Percentiles rank a stretch among this genome's conserved stretches.
Evolutionary conservation across 2,329 filamentous ascomycete genomes (phyloP).

Genomic region (Penicillium rolfsii): DNA sequence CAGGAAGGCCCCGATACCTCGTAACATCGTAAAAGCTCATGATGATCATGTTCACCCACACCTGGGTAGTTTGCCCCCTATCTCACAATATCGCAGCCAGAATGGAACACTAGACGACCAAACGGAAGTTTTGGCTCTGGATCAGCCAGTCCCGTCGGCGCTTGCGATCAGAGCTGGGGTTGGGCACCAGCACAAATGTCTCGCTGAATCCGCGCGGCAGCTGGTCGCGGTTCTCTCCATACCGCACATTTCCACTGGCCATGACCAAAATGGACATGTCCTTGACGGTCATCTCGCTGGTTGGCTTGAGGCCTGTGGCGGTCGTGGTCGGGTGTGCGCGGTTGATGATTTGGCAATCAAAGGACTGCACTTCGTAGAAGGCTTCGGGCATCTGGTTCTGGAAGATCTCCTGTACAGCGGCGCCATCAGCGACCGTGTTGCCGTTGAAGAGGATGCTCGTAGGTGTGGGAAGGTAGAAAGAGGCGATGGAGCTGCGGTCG

Average conservation of each 20-base stretch:
- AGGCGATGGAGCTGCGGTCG: constrained; percentile 58
- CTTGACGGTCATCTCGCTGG: constrained; percentile 51
- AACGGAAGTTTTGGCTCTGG: constrained; percentile 72
- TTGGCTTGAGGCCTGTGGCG: constrained; percentile 39
- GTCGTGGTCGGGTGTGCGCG: constrained; percentile 64
- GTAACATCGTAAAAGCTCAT: constrained; percentile 9
- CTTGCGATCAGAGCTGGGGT: constrained; percentile 56
- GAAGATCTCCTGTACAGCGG: constrained; percentile 70
- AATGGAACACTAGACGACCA: constrained; percentile 46
- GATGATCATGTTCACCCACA: background rate
- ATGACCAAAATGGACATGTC: constrained; percentile 74
- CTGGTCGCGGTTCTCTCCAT: constrained; percentile 64
- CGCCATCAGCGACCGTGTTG: constrained; percentile 63
- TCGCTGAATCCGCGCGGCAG: constrained; percentile 75
- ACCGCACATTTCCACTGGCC: constrained; percentile 72
- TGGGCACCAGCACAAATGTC: constrained; percentile 78
- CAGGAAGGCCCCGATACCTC: background rate
- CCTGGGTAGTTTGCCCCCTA: background rate
- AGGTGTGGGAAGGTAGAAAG: constrained; percentile 68
- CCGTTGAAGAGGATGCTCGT: constrained; percentile 82
- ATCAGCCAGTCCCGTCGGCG: constrained; percentile 66
- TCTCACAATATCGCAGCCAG: no score
- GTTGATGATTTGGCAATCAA: constrained; percentile 79
- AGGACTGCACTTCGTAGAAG: constrained; percentile 74
- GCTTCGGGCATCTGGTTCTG: constrained; percentile 63